Evolutionary conservation across 257 asterid genomes (phyloP).

Genomic region (Dorcoceras hygrometricum): DNA sequence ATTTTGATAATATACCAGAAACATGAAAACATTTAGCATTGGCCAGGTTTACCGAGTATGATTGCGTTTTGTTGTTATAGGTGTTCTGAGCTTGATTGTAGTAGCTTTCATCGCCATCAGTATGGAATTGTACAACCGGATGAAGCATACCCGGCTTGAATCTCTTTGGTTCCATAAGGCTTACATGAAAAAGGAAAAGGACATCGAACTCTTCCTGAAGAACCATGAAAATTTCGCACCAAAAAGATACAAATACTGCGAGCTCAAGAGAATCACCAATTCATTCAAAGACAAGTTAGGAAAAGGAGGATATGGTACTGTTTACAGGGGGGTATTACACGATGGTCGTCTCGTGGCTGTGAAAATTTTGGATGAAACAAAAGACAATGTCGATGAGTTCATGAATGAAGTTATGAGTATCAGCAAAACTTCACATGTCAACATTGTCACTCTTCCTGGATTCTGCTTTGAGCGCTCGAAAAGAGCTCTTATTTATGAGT

Average conservation of each 20-base stretch:
- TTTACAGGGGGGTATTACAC: slow-evolving; percentile 28
- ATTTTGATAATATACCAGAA: too few relatives aligned
- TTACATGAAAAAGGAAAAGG: neutral
- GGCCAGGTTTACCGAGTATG: too few relatives aligned
- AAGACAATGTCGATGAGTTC: slow-evolving; percentile 34
- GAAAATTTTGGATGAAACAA: slow-evolving; percentile 27
- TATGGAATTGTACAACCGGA: slow-evolving; percentile 2
- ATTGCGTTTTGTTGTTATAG: too few relatives aligned
- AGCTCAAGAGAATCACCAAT: slow-evolving; percentile 26
- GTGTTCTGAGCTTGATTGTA: too few relatives aligned
- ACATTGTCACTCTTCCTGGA: slow-evolving; percentile 37
- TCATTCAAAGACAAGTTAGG: slow-evolving; percentile 31
- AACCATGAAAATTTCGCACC: slow-evolving; percentile 18
- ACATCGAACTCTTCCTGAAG: slow-evolving; percentile 18
- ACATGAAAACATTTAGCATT: too few relatives aligned
- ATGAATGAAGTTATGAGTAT: slow-evolving; percentile 44
- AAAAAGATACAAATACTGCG: slow-evolving; percentile 25
- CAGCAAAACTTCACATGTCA: slow-evolving; percentile 44
- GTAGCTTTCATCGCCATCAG: neutral
- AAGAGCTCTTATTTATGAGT: slow-evolving; percentile 41
- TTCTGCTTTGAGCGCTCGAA: slow-evolving; percentile 34
- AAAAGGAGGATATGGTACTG: slow-evolving; percentile 38
- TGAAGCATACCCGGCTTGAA: neutral
- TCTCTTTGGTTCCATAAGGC: neutral
- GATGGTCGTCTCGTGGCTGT: slow-evolving; percentile 35